phyloP scores from a whole-genome alignment of 176 grass and related monocot genomes.

The Aegilops umbellulata region DNA sequence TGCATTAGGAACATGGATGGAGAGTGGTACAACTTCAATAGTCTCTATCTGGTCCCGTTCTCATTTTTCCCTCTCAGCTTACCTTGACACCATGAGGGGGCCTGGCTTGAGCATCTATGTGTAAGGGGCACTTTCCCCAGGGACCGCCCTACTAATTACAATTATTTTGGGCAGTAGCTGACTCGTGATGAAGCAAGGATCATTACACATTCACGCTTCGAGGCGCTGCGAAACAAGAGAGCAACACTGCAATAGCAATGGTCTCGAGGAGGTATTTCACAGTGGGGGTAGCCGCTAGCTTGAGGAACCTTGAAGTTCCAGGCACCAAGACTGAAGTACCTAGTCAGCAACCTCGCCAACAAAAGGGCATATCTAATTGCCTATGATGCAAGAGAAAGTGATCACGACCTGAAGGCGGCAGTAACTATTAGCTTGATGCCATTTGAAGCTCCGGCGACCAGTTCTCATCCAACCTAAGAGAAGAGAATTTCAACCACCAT shows the following conservation, averaged over 20 bases:
- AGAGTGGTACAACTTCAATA: slow-evolving; percentile 6
- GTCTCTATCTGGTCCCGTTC: slow-evolving; percentile 30
- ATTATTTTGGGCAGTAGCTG: slow-evolving; percentile 43
- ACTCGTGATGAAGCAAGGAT: slow-evolving; percentile 41
- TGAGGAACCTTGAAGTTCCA: neutral
- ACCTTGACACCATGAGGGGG: slow-evolving; percentile 38
- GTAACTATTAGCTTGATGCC: no score
- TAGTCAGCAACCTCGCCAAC: no score
- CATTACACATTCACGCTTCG: slow-evolving; percentile 28
- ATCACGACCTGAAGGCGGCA: no score
- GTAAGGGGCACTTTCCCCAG: slow-evolving; percentile 41
- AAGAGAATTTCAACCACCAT: neutral
- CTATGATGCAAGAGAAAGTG: no score
- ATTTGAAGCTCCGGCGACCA: neutral
- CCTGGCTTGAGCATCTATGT: slow-evolving; percentile 47
- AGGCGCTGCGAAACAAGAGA: neutral
- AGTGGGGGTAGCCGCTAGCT: neutral
- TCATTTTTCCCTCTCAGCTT: slow-evolving; percentile 52
- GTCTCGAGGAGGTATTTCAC: neutral
- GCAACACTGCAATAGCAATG: neutral
- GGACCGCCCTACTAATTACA: slow-evolving; percentile 30
- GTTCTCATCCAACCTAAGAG: neutral
- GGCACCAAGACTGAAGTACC: no score
- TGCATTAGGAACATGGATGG: slow-evolving; percentile 26
- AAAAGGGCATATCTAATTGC: no score